phyloP scores from a whole-genome alignment of 495 filamentous ascomycete species.

The Aspergillus affinis region DNA sequence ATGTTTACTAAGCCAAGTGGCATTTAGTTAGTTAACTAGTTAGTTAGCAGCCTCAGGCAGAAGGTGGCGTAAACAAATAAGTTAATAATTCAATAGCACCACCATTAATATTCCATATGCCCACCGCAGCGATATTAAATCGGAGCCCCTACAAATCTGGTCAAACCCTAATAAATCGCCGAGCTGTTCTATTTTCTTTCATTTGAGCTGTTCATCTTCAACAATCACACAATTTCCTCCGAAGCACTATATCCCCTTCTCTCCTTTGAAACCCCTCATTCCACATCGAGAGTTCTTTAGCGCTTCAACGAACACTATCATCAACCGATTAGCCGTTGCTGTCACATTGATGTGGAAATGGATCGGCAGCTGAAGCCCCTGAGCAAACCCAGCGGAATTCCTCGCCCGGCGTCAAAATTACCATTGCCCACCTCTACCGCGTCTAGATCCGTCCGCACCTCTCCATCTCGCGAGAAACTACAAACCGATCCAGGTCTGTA shows the following conservation, averaged over 20 bases:
- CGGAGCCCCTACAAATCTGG: slow-evolving; percentile 1
- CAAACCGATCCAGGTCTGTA: slow-evolving; percentile 43
- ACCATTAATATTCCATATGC: slow-evolving; percentile 8
- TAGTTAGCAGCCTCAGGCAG: slow-evolving; percentile 19
- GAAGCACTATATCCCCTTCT: slow-evolving; percentile 12
- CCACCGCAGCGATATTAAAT: slow-evolving; percentile 1
- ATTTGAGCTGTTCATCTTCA: background rate
- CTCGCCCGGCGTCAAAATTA: slow-evolving; percentile 41
- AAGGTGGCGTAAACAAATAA: slow-evolving; percentile 13
- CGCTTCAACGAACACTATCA: background rate
- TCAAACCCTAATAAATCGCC: background rate
- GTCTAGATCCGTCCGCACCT: slow-evolving; percentile 40
- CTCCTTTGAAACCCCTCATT: slow-evolving; percentile 1
- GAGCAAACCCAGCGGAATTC: slow-evolving; percentile 39
- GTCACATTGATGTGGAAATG: slow-evolving; percentile 26
- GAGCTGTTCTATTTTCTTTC: too few relatives aligned
- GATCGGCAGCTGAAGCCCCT: slow-evolving; percentile 33
- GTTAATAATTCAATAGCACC: too few relatives aligned
- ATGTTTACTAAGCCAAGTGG: slow-evolving; percentile 3
- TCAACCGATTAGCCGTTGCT: background rate
- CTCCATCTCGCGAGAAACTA: slow-evolving; percentile 45
- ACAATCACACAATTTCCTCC: background rate
- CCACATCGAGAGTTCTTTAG: background rate
- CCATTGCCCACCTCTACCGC: slow-evolving; percentile 40
- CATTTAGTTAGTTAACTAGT: too few relatives aligned